Evolutionary conservation across 441 rosid genomes (phyloP).

Genomic region (Jatropha multifida): DNA sequence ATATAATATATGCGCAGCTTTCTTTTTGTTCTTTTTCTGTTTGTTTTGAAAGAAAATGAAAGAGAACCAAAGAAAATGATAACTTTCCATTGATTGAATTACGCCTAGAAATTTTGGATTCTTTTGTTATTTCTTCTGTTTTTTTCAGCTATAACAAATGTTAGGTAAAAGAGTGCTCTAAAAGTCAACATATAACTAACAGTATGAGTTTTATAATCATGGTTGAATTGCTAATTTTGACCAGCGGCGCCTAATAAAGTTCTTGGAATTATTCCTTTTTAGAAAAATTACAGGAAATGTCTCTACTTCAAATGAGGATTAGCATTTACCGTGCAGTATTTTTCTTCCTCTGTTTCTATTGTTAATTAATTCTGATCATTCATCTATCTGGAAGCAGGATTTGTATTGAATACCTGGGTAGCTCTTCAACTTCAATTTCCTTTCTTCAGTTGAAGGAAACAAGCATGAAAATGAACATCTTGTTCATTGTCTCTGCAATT

Average conservation of each 20-base stretch:
- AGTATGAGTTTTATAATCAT: constrained; percentile 33
- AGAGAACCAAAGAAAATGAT: neutral
- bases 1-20: too few relatives aligned
- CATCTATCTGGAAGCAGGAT: constrained; percentile 10
- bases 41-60: constrained; percentile 29
- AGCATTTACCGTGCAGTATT: constrained; percentile 3
- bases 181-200: constrained; percentile 53
- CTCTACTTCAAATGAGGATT: constrained; percentile 11
- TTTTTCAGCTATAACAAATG: constrained; percentile 28
- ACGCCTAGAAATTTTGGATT: neutral
- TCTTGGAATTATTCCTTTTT: constrained; percentile 8
- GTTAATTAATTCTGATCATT: constrained; percentile 13
- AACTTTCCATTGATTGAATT: neutral
- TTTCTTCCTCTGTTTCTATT: neutral
- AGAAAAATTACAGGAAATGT: neutral
- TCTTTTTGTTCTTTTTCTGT: neutral
- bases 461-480: constrained; percentile 34
- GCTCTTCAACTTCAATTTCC: constrained; percentile 9
- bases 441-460: constrained; percentile 17
- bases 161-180: constrained; percentile 26
- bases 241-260: constrained; percentile 19
- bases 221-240: constrained; percentile 38
- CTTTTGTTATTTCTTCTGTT: neutral
- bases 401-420: constrained; percentile 15
- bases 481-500: constrained; percentile 35